Base-by-base conservation (phyloP, 352 stramenopile species). In the Phytophthora pini region DNA sequence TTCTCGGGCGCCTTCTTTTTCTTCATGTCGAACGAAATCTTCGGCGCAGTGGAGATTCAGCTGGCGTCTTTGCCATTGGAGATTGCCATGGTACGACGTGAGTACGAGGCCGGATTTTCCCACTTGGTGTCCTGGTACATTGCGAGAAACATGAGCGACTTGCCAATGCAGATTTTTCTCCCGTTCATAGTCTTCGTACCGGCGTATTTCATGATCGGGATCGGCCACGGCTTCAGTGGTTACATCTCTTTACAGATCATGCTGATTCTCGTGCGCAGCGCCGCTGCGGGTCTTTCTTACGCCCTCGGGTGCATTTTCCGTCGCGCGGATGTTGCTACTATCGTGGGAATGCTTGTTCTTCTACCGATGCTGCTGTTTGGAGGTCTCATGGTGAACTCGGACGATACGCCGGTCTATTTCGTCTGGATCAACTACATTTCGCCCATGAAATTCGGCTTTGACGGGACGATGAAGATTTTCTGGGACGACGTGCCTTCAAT, bases 361-460 rank as follows among this genome's bases (percentile, higher is more conserved):
- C 46, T 88, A 12, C 77, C 69, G 0, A 82, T 83, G 50, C 44
- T 86, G 50, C 49, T 90, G 6, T 84, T 86, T 38, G 74, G 79
- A 2, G 79, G 77, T 0, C 57, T 84, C 17, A 76, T 88, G 44
- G 9, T 90, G 17, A 88, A 88, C 36, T 64, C 63, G 10, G 52
- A 59, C 52, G 52, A 59, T 11, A 74, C 68, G 0, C 70, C 76
- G 0, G 48, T 55, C 0, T 89, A 84, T 68, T 86, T 87, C 49
- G 24, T 78, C 15, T 88, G 81, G 80, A 63, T 88, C 38, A 68
- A 87, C 53, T 84, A 87, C 56, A 71, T 86, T 47, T 87, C 76
- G 29, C 79, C 76, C 0, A 76, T 90, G 57, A 84, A 84, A 56
- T 88, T 79, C 51, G 69, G 72, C 40, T 87, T 70, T 45, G 75